These are phyloP conservation scores for Colletotrichum magnum DNA, from an alignment of 2,329 filamentous ascomycete genomes.

Conservation along the genomic window DNA sequence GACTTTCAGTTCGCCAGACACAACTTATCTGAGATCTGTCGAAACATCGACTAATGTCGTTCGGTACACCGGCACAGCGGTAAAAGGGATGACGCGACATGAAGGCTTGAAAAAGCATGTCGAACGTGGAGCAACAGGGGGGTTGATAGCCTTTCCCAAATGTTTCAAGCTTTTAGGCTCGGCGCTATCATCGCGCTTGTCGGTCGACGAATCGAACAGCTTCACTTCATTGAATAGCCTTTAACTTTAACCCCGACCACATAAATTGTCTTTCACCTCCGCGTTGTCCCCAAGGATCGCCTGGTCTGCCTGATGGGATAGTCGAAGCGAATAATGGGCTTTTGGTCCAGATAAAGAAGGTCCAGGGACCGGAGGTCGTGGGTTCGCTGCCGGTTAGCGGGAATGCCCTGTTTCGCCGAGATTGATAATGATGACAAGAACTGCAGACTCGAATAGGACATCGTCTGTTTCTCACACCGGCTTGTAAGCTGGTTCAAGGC, in stretches of 20 bases:
- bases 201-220: neutral
- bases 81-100: neutral
- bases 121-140: neutral
- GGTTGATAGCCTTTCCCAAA: constrained; percentile 5
- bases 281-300: neutral
- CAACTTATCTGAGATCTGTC: constrained; percentile 24
- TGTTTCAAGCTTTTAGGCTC: constrained; percentile 15
- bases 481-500: too few relatives aligned
- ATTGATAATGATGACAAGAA: constrained; percentile 1
- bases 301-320: neutral
- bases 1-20: constrained; percentile 2
- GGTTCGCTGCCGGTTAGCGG: neutral
- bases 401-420: neutral
- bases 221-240: neutral
- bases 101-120: neutral
- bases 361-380: neutral
- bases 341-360: neutral
- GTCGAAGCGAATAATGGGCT: neutral
- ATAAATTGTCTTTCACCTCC: constrained; percentile 1
- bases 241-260: constrained; percentile 1
- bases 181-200: constrained; percentile 8
- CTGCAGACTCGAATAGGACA: neutral
- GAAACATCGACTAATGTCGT: constrained; percentile 8
- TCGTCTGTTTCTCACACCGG: too few relatives aligned
- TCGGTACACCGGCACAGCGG: neutral